Base-by-base conservation (phyloP, 495 filamentous ascomycete genomes). In the Hypoxylon intermedium region DNA sequence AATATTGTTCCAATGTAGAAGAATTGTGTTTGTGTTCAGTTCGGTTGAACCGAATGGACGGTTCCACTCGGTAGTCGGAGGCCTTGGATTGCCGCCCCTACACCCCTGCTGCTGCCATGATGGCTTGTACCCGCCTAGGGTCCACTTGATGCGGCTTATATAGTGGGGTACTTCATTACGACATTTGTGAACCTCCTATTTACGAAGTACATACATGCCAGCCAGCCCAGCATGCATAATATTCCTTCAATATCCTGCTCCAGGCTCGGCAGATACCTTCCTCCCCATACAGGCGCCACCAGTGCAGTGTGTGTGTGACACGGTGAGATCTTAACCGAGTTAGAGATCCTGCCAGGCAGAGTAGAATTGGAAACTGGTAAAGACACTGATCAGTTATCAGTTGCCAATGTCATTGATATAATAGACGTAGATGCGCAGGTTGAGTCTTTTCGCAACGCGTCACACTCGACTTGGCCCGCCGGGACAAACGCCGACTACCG, bases 61-160 rank as follows among this genome's bases (percentile, higher is more conserved):
- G 23, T 28, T 44, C 43, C 20, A 43, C 26, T 65, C 61, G 58
- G 61, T 9, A 48, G 54, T 58, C 61, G 61, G 61, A 30, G 54
- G 37, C 43, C 54, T 24, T 28, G 34, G 24, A 28, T 54, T 54
- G 31, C 60, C 60, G 60, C 33, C 15, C 16, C 23, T 40, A 24
- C 5, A 12, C 34, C 2, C 15, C 2, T 12, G 34, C 15, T 13
- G 11, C 12, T 12, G n/a, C n/a, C n/a, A n/a, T n/a, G n/a, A n/a
- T n/a, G n/a, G n/a, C n/a, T n/a, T n/a, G n/a, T n/a, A n/a, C n/a
- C n/a, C n/a, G n/a, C n/a, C n/a, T n/a, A n/a, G n/a, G n/a, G n/a
- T n/a, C n/a, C n/a, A n/a, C n/a, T 12, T 15, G 34, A 37, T 37
- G 34, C 11, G 34, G 34, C 34, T 37, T 37, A 37, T 37, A 15